These are phyloP conservation scores for Quercus suber DNA, from an alignment of 306 rosid genomes.

Conservation along the genomic window DNA sequence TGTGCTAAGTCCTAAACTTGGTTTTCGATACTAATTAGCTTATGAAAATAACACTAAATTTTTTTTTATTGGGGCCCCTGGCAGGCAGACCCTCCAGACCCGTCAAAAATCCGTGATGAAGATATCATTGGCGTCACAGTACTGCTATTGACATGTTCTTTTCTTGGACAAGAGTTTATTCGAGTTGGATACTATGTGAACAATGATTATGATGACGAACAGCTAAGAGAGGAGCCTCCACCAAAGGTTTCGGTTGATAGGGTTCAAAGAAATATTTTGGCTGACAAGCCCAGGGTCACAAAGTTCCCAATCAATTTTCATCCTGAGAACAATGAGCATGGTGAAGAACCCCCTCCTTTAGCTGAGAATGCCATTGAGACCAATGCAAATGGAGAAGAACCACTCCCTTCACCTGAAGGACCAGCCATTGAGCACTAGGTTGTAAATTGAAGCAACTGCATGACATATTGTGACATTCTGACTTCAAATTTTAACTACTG, in stretches of 20 bases:
- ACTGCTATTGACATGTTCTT: constrained; percentile 83
- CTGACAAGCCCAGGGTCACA: constrained; percentile 95
- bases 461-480: not conserved
- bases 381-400: constrained; percentile 34
- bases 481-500: not conserved
- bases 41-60: not conserved
- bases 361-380: constrained; percentile 41
- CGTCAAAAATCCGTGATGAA: constrained; percentile 88
- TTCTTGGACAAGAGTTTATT: constrained; percentile 82
- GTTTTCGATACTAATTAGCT: constrained; percentile 6
- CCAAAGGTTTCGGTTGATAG: constrained; percentile 63
- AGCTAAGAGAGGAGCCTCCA: constrained; percentile 91
- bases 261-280: constrained; percentile 87
- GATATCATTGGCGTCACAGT: constrained; percentile 94
- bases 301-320: constrained; percentile 78
- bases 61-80: not conserved
- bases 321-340: constrained; percentile 53
- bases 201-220: constrained; percentile 94
- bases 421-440: not conserved
- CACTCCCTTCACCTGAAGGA: constrained; percentile 26
- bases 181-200: constrained; percentile 94
- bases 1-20: not conserved
- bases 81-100: constrained; percentile 98
- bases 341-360: constrained; percentile 43
- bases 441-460: not conserved